Conservation (phyloP, 1,284 basidiomycete species). For the Phlebopus sp. region DNA sequence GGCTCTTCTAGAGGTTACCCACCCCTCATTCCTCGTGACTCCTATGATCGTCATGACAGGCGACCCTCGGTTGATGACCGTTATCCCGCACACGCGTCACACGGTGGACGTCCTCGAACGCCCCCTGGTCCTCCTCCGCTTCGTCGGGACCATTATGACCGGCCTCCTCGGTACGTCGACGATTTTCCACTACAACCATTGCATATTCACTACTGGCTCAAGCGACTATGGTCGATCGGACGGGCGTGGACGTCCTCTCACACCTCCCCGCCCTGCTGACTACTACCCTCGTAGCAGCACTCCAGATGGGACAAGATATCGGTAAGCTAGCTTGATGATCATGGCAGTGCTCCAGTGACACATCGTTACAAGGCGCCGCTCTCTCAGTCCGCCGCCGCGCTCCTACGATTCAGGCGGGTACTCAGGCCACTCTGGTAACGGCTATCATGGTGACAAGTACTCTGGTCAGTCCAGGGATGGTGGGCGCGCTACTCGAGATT, state of each 20-base stretch:
- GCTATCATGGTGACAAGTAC: conserved; percentile 45
- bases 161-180: conserved; percentile 45
- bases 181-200: background rate
- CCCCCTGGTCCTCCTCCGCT: conserved; percentile 42
- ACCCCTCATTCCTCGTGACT: conserved; percentile 43
- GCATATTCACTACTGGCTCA: conserved; percentile 3
- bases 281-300: conserved; percentile 48
- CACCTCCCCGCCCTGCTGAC: conserved; percentile 57
- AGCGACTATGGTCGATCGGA: conserved; percentile 47
- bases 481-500: conserved; percentile 51
- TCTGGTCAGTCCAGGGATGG: conserved; percentile 40
- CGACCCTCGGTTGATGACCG: conserved; percentile 36
- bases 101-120: conserved; percentile 42
- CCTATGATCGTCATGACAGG: conserved; percentile 63
- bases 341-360: background rate
- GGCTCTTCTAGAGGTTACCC: conserved; percentile 39
- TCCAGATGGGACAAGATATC: conserved; percentile 46
- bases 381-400: conserved; percentile 59
- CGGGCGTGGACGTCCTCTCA: conserved; percentile 54
- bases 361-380: conserved; percentile 55
- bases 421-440: conserved; percentile 41
- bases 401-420: conserved; percentile 44
- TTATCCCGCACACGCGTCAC: conserved; percentile 26
- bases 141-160: conserved; percentile 49
- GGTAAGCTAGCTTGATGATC: conserved; percentile 37